Evolutionary conservation across 768 basidiomycete species (phyloP).

Genomic region (Mrakia gelida): DNA sequence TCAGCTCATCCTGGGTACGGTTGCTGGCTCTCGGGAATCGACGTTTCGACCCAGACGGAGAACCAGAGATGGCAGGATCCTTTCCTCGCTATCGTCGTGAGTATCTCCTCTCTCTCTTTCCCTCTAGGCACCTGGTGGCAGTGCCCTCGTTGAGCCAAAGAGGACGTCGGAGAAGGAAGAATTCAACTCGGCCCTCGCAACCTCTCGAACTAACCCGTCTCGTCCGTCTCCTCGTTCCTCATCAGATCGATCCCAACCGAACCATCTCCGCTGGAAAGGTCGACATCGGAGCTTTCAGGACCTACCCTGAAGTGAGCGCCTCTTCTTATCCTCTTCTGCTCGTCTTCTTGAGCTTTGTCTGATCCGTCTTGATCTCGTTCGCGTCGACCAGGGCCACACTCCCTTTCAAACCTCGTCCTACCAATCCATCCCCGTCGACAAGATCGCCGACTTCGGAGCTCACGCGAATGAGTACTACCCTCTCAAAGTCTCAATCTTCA

Average conservation of each 20-base stretch:
- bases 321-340: not conserved
- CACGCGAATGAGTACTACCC: constrained; percentile 95
- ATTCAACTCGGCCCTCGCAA: too few relatives aligned
- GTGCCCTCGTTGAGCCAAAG: too few relatives aligned
- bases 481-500: constrained; percentile 92
- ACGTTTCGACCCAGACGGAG: constrained; percentile 92
- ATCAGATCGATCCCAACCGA: constrained; percentile 91
- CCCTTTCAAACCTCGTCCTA: constrained; percentile 78
- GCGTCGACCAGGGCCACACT: constrained; percentile 60
- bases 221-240: not conserved
- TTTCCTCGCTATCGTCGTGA: constrained; percentile 90
- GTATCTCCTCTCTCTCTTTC: constrained; percentile 40
- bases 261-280: constrained; percentile 98
- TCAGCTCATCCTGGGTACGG: constrained; percentile 90
- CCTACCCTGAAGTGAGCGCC: constrained; percentile 68
- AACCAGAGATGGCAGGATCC: constrained; percentile 95
- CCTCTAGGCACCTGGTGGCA: too few relatives aligned
- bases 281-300: constrained; percentile 97
- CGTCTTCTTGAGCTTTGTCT: not conserved
- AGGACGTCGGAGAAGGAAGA: too few relatives aligned
- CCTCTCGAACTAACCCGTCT: not conserved
- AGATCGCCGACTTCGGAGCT: constrained; percentile 99
- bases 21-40: constrained; percentile 98
- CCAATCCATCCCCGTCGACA: constrained; percentile 90
- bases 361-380: not conserved